A percentile compares a stretch with the other conserved stretches of the same genome.
Conservation (phyloP, 1,284 basidiomycete species). For the Tilletia setariae region DNA sequence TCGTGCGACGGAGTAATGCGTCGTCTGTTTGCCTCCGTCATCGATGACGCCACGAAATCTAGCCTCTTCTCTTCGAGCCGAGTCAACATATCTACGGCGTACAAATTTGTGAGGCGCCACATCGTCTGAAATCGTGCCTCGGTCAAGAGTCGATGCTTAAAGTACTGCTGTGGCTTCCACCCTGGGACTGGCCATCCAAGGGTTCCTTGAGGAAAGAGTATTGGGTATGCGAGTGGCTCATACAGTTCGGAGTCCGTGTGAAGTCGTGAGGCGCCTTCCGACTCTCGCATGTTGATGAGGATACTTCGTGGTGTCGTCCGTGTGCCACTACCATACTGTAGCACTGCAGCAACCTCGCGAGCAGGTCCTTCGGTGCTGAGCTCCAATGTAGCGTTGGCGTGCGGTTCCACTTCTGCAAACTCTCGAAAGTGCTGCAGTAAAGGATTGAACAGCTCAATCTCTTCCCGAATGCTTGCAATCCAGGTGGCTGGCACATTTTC, state of each 20-base stretch:
- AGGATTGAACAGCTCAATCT: not conserved
- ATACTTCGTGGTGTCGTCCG: not conserved
- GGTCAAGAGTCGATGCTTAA: not conserved
- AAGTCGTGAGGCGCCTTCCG: not conserved
- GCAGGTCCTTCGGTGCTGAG: not conserved
- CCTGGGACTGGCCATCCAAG: not conserved
- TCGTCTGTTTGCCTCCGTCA: not conserved
- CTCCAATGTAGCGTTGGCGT: not conserved
- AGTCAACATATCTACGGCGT: not conserved
- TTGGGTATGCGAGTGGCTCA: not conserved
- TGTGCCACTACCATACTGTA: not conserved
- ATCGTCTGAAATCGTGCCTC: not conserved
- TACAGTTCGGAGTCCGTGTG: not conserved
- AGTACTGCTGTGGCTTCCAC: not conserved
- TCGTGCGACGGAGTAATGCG: not conserved
- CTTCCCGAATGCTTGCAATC: not conserved
- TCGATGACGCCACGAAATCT: not conserved
- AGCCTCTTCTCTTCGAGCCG: not conserved
- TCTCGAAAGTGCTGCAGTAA: not conserved
- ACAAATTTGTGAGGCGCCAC: not conserved
- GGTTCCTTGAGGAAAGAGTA: not conserved
- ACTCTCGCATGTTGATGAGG: not conserved
- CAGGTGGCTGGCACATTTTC: not conserved
- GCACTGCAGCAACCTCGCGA: not conserved
- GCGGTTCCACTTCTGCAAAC: not conserved